Percentiles rank a stretch among this genome's conserved stretches.
phyloP scores from a whole-genome alignment of 768 basidiomycete species.

The Leccinellum luteum region DNA sequence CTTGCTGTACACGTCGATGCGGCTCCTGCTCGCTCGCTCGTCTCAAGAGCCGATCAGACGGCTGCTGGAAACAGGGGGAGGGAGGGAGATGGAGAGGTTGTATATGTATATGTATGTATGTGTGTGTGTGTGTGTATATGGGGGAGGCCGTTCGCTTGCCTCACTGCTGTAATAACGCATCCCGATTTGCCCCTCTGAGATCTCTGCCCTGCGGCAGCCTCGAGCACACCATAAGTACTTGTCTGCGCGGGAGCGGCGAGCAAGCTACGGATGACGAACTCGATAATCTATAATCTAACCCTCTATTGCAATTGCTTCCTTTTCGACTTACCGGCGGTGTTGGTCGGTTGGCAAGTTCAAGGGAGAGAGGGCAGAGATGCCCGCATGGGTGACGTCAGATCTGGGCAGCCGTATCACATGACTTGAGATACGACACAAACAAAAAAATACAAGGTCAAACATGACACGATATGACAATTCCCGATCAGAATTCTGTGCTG shows the following conservation, averaged over 20 bases:
- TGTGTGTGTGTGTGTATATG: neutral
- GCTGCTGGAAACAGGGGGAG: neutral
- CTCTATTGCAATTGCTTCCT: constrained; percentile 3
- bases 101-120: neutral
- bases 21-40: neutral
- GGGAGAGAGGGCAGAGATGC: neutral
- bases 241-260: neutral
- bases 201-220: neutral
- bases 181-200: neutral
- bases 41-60: constrained; percentile 9
- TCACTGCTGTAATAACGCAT: neutral
- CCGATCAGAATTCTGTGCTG: constrained; percentile 37
- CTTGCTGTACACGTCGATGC: constrained; percentile 7
- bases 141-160: neutral
- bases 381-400: constrained; percentile 23
- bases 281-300: constrained; percentile 30
- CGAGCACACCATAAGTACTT: neutral
- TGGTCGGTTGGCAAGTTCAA: neutral
- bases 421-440: constrained; percentile 13
- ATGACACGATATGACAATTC: constrained; percentile 17
- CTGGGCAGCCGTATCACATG: constrained; percentile 14
- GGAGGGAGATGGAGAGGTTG: neutral
- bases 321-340: neutral
- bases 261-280: neutral
- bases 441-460: constrained; percentile 19